Conservation (phyloP, 805 yeast species). For the Ogataea pilisensis region DNA sequence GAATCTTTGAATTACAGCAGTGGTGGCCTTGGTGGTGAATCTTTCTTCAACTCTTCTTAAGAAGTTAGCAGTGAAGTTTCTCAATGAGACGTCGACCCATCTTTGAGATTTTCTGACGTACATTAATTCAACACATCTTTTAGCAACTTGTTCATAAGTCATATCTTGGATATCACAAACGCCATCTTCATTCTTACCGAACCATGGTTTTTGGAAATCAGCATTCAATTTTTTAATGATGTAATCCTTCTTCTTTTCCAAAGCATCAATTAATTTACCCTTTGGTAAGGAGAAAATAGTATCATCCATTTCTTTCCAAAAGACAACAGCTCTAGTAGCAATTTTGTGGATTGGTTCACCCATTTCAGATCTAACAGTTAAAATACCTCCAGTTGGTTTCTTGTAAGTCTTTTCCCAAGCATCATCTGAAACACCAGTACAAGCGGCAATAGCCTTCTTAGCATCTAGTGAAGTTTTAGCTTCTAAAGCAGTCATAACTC, state of each 20-base stretch:
- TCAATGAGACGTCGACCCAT: slow-evolving; percentile 86
- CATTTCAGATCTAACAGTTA: slow-evolving; percentile 97
- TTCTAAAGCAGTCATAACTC: slow-evolving; percentile 97
- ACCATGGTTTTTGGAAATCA: slow-evolving; percentile 98
- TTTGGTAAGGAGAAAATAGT: slow-evolving; percentile 90
- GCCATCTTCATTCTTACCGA: slow-evolving; percentile 71
- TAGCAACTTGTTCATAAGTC: slow-evolving; percentile 90
- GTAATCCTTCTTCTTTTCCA: slow-evolving; percentile 78
- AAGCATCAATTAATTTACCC: slow-evolving; percentile 75
- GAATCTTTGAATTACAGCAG: slow-evolving; percentile 73
- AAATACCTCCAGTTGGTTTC: slow-evolving; percentile 94
- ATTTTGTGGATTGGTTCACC: slow-evolving; percentile 99
- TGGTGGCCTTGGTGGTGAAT: slow-evolving; percentile 55
- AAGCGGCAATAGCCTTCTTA: slow-evolving; percentile 83
- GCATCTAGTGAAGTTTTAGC: slow-evolving; percentile 92
- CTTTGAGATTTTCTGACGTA: slow-evolving; percentile 71
- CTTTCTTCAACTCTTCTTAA: slow-evolving; percentile 97
- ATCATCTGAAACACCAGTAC: slow-evolving; percentile 83
- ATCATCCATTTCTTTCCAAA: slow-evolving; percentile 97
- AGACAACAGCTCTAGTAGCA: slow-evolving; percentile 95
- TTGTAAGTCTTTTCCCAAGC: slow-evolving; percentile 95
- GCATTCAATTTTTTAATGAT: slow-evolving; percentile 82
- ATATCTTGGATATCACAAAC: slow-evolving; percentile 90
- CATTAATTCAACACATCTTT: slow-evolving; percentile 83
- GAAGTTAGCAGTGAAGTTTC: slow-evolving; percentile 82